phyloP scores from a whole-genome alignment of 2,329 filamentous ascomycete species.

The Apiospora malaysiana region DNA sequence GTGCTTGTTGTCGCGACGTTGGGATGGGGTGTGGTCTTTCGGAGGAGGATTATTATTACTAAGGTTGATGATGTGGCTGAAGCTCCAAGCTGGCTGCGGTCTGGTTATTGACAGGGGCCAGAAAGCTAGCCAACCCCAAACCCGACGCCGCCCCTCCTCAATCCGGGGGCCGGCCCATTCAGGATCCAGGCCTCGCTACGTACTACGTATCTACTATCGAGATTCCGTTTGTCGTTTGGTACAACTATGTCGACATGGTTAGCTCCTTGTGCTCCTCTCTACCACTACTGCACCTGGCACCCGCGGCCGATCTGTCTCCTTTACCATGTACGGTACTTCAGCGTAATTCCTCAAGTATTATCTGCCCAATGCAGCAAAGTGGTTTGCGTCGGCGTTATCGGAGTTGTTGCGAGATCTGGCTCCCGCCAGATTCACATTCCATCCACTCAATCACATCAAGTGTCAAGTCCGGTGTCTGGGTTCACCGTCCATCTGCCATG shows the following conservation, averaged over 20 bases:
- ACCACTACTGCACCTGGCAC: not conserved
- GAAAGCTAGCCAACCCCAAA: not conserved
- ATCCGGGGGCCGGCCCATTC: not conserved
- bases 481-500: not conserved
- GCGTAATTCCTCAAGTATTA: not conserved
- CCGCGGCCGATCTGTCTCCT: not conserved
- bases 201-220: too few species aligned
- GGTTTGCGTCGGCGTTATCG: not conserved
- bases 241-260: not conserved
- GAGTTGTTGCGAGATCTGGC: not conserved
- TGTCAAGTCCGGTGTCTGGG: not conserved
- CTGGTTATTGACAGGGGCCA: too few species aligned
- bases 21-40: not conserved
- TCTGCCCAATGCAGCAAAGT: not conserved
- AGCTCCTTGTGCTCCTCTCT: not conserved
- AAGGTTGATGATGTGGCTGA: not conserved
- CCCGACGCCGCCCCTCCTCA: not conserved
- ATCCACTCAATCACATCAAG: not conserved
- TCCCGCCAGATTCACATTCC: too few species aligned
- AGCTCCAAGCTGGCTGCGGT: not conserved
- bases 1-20: not conserved
- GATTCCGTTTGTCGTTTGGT: not conserved
- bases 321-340: too few species aligned
- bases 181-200: too few species aligned
- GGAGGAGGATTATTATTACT: not conserved